Evolutionary conservation across 148 eudicot genomes (phyloP).

Genomic region (Euryodendron excelsum): DNA sequence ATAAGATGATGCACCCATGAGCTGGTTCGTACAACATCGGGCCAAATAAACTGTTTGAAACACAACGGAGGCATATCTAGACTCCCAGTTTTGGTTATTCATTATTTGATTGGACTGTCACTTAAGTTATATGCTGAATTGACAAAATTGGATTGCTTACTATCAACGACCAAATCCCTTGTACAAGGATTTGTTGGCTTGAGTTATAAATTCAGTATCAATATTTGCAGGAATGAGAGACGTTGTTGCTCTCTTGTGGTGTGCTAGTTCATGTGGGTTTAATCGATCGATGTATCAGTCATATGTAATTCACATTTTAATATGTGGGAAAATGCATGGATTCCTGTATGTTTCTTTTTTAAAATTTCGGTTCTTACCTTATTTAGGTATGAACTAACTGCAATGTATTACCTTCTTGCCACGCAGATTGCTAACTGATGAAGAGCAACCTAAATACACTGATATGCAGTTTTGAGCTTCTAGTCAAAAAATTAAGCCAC

Average conservation of each 20-base stretch:
- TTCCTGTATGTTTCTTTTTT: neutral
- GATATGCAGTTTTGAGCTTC: conserved; percentile 2
- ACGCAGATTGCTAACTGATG: neutral
- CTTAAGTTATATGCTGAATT: neutral
- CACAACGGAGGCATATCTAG: neutral
- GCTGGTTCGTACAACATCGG: neutral
- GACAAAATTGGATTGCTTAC: no score
- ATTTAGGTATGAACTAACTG: neutral
- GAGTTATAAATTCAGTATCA: no score
- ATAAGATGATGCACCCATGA: no score
- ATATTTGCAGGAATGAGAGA: no score
- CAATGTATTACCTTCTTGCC: neutral
- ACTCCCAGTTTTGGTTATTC: neutral
- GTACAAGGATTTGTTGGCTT: no score
- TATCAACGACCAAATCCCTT: neutral
- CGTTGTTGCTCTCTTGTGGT: no score
- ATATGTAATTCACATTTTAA: neutral
- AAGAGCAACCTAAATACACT: neutral
- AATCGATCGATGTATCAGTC: neutral
- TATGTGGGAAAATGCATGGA: neutral
- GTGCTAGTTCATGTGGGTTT: neutral
- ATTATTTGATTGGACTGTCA: neutral
- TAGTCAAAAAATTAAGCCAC: neutral
- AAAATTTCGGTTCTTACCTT: neutral
- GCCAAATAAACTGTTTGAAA: neutral